A percentile compares a stretch with the other conserved stretches of the same genome.
Evolutionary conservation across 345 rosid species (phyloP).

Genomic region (Citrus hindsii): DNA sequence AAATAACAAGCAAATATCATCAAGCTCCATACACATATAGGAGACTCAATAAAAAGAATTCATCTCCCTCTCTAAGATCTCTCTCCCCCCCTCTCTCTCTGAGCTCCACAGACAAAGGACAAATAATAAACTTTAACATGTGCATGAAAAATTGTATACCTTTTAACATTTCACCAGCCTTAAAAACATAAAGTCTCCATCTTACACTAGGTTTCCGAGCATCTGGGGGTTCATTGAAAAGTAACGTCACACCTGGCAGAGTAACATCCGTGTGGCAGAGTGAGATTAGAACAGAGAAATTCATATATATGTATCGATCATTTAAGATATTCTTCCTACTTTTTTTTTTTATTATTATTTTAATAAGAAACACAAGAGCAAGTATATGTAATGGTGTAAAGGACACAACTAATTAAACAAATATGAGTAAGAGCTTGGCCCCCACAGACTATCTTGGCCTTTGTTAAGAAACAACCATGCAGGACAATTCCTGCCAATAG

Average conservation of each 20-base stretch:
- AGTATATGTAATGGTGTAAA: too few relatives aligned
- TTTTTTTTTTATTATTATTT: background rate
- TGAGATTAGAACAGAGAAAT: background rate
- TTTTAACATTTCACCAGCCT: constrained; percentile 78
- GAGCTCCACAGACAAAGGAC: background rate
- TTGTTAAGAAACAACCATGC: background rate
- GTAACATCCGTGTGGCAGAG: background rate
- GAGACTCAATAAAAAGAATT: background rate
- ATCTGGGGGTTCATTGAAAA: constrained; percentile 92
- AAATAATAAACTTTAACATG: background rate
- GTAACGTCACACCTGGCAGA: constrained; percentile 68
- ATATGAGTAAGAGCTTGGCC: background rate
- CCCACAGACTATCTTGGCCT: background rate
- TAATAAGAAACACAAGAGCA: too few relatives aligned
- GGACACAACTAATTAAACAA: background rate
- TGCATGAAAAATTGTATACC: constrained; percentile 35
- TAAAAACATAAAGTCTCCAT: constrained; percentile 95
- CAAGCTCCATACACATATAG: background rate
- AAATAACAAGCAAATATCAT: background rate
- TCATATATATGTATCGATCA: background rate
- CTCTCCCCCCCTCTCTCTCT: background rate
- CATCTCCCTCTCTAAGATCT: background rate
- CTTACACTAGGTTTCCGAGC: constrained; percentile 76
- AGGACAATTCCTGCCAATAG: background rate
- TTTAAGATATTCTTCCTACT: background rate